A percentile compares a stretch with the other conserved stretches of the same genome.
These are phyloP conservation scores for Malus sieversii DNA, from an alignment of 306 rosid species.

Conservation along the genomic window DNA sequence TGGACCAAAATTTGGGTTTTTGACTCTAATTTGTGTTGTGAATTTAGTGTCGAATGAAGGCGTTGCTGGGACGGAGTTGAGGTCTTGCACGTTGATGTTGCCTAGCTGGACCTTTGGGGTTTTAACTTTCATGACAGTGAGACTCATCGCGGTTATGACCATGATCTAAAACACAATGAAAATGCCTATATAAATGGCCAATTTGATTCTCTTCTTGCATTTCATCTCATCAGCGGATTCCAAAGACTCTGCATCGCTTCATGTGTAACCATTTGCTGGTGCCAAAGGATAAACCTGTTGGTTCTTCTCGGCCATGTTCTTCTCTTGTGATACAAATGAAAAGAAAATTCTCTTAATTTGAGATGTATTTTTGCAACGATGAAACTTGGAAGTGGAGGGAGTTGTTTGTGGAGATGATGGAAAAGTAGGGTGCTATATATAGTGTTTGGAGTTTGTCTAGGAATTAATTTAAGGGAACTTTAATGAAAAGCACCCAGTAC, in stretches of 20 bases:
- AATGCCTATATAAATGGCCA: neutral
- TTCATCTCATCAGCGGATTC: neutral
- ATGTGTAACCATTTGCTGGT: neutral
- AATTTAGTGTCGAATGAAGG: neutral
- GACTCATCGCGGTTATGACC: neutral
- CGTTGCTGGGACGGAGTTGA: neutral
- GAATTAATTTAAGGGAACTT: too few relatives aligned
- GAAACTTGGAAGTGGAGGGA: neutral
- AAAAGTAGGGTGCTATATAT: neutral
- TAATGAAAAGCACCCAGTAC: too few relatives aligned
- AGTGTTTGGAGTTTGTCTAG: neutral
- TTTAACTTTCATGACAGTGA: neutral
- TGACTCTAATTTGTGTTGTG: neutral
- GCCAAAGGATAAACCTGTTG: neutral
- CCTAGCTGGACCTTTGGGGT: neutral
- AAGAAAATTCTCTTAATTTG: neutral
- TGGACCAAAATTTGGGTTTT: neutral
- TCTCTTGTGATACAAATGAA: neutral
- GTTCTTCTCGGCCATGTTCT: conserved; percentile 6
- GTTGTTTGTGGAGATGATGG: neutral
- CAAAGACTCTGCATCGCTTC: neutral
- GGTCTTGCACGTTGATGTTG: neutral
- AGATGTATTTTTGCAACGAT: neutral
- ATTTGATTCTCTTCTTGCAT: neutral
- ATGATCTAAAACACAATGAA: neutral